A percentile compares a stretch with the other conserved stretches of the same genome.
Conservation (phyloP, 306 rosid species). For the Prinsepia uniflora region DNA sequence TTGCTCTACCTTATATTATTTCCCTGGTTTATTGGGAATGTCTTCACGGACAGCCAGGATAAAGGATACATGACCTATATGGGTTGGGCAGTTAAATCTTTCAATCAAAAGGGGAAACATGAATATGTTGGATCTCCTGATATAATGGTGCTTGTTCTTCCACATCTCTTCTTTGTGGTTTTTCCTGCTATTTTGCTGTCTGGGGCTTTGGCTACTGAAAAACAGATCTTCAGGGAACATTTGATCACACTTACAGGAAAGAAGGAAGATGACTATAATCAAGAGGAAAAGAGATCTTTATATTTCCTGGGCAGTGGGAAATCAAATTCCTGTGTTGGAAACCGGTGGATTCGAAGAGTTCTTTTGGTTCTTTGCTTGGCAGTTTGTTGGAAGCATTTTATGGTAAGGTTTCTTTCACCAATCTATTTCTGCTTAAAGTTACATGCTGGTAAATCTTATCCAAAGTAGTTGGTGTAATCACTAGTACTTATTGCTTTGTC, state of each 20-base stretch:
- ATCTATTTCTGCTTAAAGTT: slow-evolving; percentile 4
- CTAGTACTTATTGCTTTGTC: background rate
- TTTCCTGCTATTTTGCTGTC: slow-evolving; percentile 62
- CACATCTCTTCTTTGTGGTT: slow-evolving; percentile 71
- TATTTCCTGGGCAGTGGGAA: slow-evolving; percentile 22
- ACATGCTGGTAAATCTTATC: background rate
- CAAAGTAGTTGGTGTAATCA: background rate
- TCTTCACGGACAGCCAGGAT: slow-evolving; percentile 54
- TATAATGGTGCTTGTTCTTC: slow-evolving; percentile 76
- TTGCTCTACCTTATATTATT: slow-evolving; percentile 58
- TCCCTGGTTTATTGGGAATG: slow-evolving; percentile 81
- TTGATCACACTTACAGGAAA: slow-evolving; percentile 50
- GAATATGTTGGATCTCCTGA: slow-evolving; percentile 81
- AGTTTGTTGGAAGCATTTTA: slow-evolving; percentile 72
- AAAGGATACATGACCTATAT: slow-evolving; percentile 78
- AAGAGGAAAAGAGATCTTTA: slow-evolving; percentile 23
- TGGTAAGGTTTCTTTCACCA: slow-evolving; percentile 46
- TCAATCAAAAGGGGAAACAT: slow-evolving; percentile 40
- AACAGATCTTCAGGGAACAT: slow-evolving; percentile 47
- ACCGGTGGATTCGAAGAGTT: slow-evolving; percentile 56
- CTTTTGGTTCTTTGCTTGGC: slow-evolving; percentile 56
- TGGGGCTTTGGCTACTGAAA: slow-evolving; percentile 56
- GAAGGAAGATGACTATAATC: slow-evolving; percentile 69
- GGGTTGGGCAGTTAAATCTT: slow-evolving; percentile 73
- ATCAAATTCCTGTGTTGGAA: slow-evolving; percentile 32